These are phyloP conservation scores for Evansstolkia leycettana DNA, from an alignment of 495 filamentous ascomycete genomes.

Conservation along the genomic window DNA sequence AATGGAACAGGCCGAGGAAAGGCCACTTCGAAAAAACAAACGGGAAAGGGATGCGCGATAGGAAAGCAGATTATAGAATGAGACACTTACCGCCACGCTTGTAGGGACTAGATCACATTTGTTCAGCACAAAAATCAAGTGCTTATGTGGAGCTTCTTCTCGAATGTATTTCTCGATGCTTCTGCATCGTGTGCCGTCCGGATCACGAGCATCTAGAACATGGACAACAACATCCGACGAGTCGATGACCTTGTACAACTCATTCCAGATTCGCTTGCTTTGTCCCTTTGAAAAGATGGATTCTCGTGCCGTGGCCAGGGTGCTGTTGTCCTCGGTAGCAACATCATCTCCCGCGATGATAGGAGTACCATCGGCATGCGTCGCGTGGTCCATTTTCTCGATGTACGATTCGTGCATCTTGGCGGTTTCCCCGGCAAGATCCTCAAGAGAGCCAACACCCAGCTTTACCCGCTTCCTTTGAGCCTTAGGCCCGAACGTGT, in stretches of 20 bases:
- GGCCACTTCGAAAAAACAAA: conserved; percentile 8
- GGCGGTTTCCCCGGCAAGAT: conserved; percentile 66
- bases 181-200: conserved; percentile 76
- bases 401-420: conserved; percentile 69
- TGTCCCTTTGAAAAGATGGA: conserved; percentile 90
- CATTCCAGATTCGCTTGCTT: conserved; percentile 93
- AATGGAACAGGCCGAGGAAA: conserved; percentile 39
- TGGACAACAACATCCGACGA: conserved; percentile 94
- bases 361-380: conserved; percentile 55
- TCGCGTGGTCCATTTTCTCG: conserved; percentile 62
- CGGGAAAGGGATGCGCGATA: conserved; percentile 5
- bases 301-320: conserved; percentile 61
- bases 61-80: conserved; percentile 3
- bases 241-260: conserved; percentile 96
- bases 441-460: conserved; percentile 63
- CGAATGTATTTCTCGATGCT: conserved; percentile 87
- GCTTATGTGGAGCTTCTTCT: conserved; percentile 90
- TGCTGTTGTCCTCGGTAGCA: conserved; percentile 27
- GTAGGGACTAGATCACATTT: conserved; percentile 96
- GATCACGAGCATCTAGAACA: conserved; percentile 88
- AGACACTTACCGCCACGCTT: conserved; percentile 74
- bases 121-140: conserved; percentile 84
- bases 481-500: conserved; percentile 87
- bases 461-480: conserved; percentile 88
- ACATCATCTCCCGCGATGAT: conserved; percentile 39